These are phyloP conservation scores for Nasturtium officinale DNA, from an alignment of 345 rosid genomes.

Conservation along the genomic window DNA sequence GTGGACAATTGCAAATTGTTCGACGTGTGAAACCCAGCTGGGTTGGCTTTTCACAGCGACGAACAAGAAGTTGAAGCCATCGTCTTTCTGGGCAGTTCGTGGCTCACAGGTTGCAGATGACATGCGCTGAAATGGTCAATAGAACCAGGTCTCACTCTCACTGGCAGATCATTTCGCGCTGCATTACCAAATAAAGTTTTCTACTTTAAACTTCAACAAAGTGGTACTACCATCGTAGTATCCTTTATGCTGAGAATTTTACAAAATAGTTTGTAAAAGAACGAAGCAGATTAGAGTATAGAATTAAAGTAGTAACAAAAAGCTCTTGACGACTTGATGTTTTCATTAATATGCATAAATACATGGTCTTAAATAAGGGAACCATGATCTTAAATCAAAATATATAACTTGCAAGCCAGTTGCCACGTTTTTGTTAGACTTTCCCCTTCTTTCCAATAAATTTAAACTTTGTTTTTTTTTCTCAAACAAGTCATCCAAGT, in stretches of 20 bases:
- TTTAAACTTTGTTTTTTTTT: background rate
- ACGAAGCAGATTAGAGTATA: background rate
- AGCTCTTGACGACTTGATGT: background rate
- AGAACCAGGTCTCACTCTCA: slow-evolving; percentile 1
- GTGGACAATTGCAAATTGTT: slow-evolving; percentile 69
- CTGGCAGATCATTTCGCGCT: background rate
- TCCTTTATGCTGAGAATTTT: slow-evolving; percentile 33
- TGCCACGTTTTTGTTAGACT: too few species aligned
- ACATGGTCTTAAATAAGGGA: too few species aligned
- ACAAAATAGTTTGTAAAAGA: slow-evolving; percentile 32
- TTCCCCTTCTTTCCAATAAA: background rate
- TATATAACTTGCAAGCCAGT: too few species aligned
- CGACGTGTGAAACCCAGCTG: slow-evolving; percentile 59
- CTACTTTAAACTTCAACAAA: slow-evolving; percentile 13
- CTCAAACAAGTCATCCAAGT: slow-evolving; percentile 46
- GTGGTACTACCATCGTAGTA: slow-evolving; percentile 11
- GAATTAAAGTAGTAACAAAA: slow-evolving; percentile 3
- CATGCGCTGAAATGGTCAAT: slow-evolving; percentile 21
- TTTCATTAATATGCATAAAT: background rate
- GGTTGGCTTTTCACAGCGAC: slow-evolving; percentile 95
- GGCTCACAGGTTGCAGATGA: slow-evolving; percentile 75
- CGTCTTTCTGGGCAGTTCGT: slow-evolving; percentile 85
- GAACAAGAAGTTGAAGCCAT: slow-evolving; percentile 69
- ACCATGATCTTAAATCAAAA: too few species aligned
- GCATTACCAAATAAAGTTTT: slow-evolving; percentile 4